Evolutionary conservation across 1,139 yeast species (phyloP).

Genomic region (Hemisphaericaspora lyxosophila): DNA sequence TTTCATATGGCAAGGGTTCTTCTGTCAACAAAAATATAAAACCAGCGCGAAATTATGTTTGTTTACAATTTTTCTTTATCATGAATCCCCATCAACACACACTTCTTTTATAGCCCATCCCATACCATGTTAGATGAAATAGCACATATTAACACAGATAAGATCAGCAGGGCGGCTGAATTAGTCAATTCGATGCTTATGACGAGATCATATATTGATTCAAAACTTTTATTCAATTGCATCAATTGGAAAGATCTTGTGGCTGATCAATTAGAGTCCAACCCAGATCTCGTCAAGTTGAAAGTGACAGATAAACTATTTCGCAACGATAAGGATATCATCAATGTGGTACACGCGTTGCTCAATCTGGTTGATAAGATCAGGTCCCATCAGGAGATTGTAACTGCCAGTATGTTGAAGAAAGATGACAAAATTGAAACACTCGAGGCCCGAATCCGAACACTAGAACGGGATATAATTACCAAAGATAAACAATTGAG

Average conservation of each 20-base stretch:
- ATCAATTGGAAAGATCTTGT: conserved; percentile 34
- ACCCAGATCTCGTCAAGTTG: conserved; percentile 18
- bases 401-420: conserved; percentile 29
- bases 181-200: conserved; percentile 37
- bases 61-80: too few relatives aligned
- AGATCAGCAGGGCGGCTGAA: conserved; percentile 27
- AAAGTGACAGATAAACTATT: conserved; percentile 31
- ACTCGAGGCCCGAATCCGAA: conserved; percentile 23
- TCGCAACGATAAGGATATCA: conserved; percentile 43
- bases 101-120: background rate
- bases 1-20: too few relatives aligned
- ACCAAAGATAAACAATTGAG: conserved; percentile 19
- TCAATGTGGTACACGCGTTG: conserved; percentile 44
- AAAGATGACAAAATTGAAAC: conserved; percentile 33
- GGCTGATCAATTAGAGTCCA: conserved; percentile 18
- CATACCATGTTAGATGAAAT: background rate
- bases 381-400: conserved; percentile 33
- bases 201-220: conserved; percentile 39
- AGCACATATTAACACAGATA: background rate
- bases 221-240: conserved; percentile 34
- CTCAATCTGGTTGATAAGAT: conserved; percentile 40
- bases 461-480: conserved; percentile 21
- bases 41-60: too few relatives aligned
- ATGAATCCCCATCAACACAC: too few relatives aligned
- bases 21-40: too few relatives aligned